These are phyloP conservation scores for Babesia sp. DNA, from an alignment of 169 alveolate species.

Conservation along the genomic window DNA sequence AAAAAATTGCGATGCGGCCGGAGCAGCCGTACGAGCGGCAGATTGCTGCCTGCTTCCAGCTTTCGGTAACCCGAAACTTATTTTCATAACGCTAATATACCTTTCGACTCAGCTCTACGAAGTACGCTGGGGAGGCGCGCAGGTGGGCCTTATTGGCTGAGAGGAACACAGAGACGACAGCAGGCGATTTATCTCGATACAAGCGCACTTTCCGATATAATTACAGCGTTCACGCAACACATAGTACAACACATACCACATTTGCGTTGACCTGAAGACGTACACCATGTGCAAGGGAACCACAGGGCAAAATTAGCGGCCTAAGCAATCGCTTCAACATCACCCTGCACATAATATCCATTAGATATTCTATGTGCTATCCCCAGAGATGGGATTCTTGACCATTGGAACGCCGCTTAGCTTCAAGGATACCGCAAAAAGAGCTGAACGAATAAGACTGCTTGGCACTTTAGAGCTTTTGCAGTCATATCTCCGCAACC, in stretches of 20 bases:
- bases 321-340: too few relatives aligned
- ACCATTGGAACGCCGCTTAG: slow-evolving; percentile 31
- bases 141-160: too few relatives aligned
- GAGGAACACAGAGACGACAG: too few relatives aligned
- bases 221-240: too few relatives aligned
- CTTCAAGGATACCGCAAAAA: slow-evolving; percentile 7
- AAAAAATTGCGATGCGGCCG: slow-evolving; percentile 19
- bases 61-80: slow-evolving; percentile 18
- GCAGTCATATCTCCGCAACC: slow-evolving; percentile 55
- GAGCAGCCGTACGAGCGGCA: slow-evolving; percentile 5
- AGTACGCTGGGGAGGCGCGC: not conserved
- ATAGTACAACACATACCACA: too few relatives aligned
- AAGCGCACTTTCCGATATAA: too few relatives aligned
- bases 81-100: not conserved
- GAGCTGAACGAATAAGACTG: slow-evolving; percentile 31
- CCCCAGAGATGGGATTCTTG: slow-evolving; percentile 42
- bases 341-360: not conserved
- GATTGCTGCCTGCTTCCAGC: not conserved
- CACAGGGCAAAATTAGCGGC: too few relatives aligned
- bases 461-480: slow-evolving; percentile 69
- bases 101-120: not conserved
- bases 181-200: too few relatives aligned
- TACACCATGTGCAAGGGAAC: too few relatives aligned
- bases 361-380: not conserved
- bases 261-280: too few relatives aligned